Base-by-base conservation (phyloP, 208 protist species). In the Wallacemonas sp. region DNA sequence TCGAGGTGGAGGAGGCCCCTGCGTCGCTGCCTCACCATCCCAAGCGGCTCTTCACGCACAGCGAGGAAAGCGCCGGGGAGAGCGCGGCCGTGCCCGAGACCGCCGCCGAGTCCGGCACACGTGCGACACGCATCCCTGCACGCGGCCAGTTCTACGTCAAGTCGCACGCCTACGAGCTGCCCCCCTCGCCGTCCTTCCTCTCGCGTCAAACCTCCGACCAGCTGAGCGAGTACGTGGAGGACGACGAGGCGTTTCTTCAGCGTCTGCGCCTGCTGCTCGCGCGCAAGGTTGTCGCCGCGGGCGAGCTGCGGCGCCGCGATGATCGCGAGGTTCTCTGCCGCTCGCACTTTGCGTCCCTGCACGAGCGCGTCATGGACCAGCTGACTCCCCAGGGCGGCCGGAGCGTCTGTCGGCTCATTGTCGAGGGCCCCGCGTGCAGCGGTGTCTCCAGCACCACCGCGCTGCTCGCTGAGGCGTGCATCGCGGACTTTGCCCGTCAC, bases 371-470 rank as follows among this genome's bases (percentile, higher is more conserved):
- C 1, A 64, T 70, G 4, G 42, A 45, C 2, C 65, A 79, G 26
- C 39, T 74, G 5, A 23, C 25, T 1, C 16, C 33, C 12, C 42
- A 31, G 39, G 2, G 14, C 26, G 20, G 54, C 0, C n/a, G 18
- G 41, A 61, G 23, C 70, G 67, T 67, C 28, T 59, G 11, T 42
- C 72, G 81, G 23, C 65, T 91, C 1, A 32, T 89, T 2, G 71
- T 91, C 11, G 76, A 81, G n/a, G 87, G 87, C 10, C 88, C 88
- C 1, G 73, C 84, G 4, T 67, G 59, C 20, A 94, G 88, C 41
- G 88, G 88, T 22, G 83, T 89, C 12, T 87, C 84, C 11, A 86
- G 77, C 18, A 70, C 82, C 0, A 55, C 81, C 3, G 82, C 88
- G 12, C 63, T 78, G 20, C 23, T 81, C 1, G 20, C 74, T 0